Evolutionary conservation across 164 flowering plant genomes (phyloP).

Genomic region (Akebia trifoliata): DNA sequence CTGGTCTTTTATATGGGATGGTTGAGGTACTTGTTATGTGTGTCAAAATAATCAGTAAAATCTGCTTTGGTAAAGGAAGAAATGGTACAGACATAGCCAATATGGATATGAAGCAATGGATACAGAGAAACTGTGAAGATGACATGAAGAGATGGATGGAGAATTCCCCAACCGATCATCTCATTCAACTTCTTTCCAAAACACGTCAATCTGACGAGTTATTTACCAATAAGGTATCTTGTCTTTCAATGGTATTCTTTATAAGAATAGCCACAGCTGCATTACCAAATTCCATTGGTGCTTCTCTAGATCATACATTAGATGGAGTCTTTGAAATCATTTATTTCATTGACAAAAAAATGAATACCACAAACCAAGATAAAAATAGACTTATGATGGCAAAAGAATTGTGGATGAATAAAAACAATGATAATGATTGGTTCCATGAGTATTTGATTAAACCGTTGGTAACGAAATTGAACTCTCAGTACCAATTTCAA

Average conservation of each 20-base stretch:
- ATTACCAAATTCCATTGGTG: background rate
- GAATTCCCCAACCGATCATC: background rate
- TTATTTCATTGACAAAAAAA: constrained; percentile 1
- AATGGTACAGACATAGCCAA: too few species aligned
- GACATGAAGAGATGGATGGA: constrained; percentile 5
- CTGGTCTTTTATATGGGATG: too few species aligned
- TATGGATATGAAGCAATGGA: background rate
- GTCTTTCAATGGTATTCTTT: constrained; percentile 7
- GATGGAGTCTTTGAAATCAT: constrained; percentile 1
- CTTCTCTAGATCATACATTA: background rate
- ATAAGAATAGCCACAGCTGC: constrained; percentile 2
- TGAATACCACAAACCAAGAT: background rate
- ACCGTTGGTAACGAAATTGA: too few species aligned
- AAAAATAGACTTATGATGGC: background rate
- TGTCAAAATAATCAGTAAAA: too few species aligned
- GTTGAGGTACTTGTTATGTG: too few species aligned
- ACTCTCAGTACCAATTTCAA: background rate
- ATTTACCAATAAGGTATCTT: background rate
- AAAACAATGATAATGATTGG: background rate
- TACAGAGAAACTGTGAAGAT: background rate
- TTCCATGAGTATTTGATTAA: too few species aligned
- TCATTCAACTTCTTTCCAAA: background rate
- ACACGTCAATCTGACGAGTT: too few species aligned
- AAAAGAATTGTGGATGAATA: background rate
- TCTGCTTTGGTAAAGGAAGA: too few species aligned